A percentile compares a stretch with the other conserved stretches of the same genome.
Evolutionary conservation across 2,329 filamentous ascomycete genomes (phyloP).

Genomic region (Fusarium drepaniforme): DNA sequence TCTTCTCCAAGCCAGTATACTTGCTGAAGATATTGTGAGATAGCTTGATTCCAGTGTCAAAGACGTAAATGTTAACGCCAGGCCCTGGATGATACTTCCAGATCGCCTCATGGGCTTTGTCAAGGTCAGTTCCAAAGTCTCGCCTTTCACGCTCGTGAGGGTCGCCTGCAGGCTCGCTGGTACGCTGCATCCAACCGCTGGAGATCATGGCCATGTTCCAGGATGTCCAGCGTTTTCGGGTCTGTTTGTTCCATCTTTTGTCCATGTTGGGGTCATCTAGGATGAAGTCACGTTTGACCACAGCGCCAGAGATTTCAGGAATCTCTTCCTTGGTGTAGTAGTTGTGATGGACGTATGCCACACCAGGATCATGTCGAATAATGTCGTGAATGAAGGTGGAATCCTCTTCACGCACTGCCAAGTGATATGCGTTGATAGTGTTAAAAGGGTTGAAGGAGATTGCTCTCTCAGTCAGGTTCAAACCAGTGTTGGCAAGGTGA

Average conservation of each 20-base stretch:
- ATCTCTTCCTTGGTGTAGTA: neutral
- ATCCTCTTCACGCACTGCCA: neutral
- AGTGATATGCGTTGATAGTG: neutral
- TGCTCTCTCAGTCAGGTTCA: neutral
- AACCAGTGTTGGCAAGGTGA: neutral
- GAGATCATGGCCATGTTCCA: conserved; percentile 2
- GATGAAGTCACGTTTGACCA: neutral
- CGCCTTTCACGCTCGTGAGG: neutral
- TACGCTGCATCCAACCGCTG: neutral
- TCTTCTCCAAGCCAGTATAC: neutral
- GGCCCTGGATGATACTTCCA: neutral
- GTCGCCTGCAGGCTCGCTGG: neutral
- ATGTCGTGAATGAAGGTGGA: neutral
- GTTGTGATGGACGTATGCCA: neutral
- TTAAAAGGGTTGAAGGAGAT: neutral
- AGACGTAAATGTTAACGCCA: neutral
- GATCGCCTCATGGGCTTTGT: neutral
- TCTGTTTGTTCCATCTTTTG: neutral
- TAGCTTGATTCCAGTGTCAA: neutral
- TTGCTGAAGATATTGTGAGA: neutral
- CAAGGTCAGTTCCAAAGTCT: neutral
- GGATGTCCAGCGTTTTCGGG: neutral
- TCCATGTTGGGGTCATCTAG: neutral
- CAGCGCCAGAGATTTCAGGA: neutral
- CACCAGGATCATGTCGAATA: neutral